Evolutionary conservation across 148 eudicot genomes (phyloP).

Genomic region (Arctostaphylos glauca): DNA sequence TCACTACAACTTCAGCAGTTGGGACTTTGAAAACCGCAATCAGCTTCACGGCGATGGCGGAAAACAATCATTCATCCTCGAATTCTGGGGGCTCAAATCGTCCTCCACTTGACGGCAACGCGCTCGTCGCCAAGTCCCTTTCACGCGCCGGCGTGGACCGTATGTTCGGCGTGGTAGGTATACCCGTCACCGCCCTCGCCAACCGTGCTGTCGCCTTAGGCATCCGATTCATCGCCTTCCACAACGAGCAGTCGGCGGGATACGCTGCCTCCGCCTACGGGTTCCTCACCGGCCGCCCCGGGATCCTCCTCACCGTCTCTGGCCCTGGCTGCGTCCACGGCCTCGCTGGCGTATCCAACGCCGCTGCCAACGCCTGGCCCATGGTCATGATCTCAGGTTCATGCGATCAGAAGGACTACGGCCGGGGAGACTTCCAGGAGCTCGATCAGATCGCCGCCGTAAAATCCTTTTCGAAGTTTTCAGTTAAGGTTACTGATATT

Average conservation of each 20-base stretch:
- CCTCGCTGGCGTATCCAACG: conserved; percentile 92
- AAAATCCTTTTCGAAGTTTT: conserved; percentile 68
- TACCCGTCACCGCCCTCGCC: conserved; percentile 92
- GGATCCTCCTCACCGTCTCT: conserved; percentile 83
- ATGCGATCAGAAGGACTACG: conserved; percentile 60
- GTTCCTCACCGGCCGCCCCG: conserved; percentile 81
- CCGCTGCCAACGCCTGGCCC: conserved; percentile 73
- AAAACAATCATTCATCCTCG: conserved; percentile 7
- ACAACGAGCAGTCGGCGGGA: conserved; percentile 98
- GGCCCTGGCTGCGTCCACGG: conserved; percentile 98
- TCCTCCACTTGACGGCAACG: conserved; percentile 56
- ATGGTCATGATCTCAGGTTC: conserved; percentile 77
- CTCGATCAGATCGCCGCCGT: conserved; percentile 77
- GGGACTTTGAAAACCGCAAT: too few relatives aligned
- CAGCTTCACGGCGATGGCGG: conserved; percentile 29
- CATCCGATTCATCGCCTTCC: conserved; percentile 94
- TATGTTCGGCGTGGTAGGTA: conserved; percentile 77
- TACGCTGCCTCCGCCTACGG: conserved; percentile 98
- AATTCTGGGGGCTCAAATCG: not conserved
- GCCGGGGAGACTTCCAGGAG: conserved; percentile 92
- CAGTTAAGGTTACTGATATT: conserved; percentile 47
- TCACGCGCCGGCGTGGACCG: conserved; percentile 53
- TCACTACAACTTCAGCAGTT: not conserved
- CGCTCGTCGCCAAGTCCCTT: conserved; percentile 60
- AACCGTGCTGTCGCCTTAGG: conserved; percentile 63